Base-by-base conservation (phyloP, 495 filamentous ascomycete species). In the Penicillium manginii region DNA sequence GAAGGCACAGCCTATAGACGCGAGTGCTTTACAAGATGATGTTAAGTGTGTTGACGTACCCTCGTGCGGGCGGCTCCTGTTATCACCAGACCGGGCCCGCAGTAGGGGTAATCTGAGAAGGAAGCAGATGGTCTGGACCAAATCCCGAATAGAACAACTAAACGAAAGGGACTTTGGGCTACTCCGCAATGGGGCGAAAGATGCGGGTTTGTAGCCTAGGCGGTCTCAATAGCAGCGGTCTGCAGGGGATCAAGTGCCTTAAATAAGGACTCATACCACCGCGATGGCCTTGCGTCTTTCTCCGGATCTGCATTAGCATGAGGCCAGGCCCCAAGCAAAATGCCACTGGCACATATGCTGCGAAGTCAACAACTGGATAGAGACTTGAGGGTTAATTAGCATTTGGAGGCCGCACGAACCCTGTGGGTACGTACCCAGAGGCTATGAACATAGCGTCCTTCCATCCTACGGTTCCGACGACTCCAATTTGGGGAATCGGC, bases 401-500 rank as follows among this genome's bases (percentile, higher is more conserved):
- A 17, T 9, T 23, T 7, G 42, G 29, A 37, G n/a, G 32, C 50
- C 52, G 52, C 43, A 64, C 56, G 61, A 64, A 69, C 64, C 43
- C 32, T 60, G 66, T 67, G 64, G 66, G 37, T 59, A 66, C 52
- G n/a, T 19, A 43, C n/a, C 22, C 49, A 58, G 37, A 64, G 59
- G 61, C 59, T 60, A 64, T 69, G 56, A 48, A 49, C 46, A 69
- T 67, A 61, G 63, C 60, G 58, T 60, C 45, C 31, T 26, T 23
- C 21, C 45, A 14, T 47, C 9, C 10, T 43, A 43, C 45, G 45
- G 45, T 14, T n/a, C 45, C 45, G 0, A 11, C 19, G 45, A 47
- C 19, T 47, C 45, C 45, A 14, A 26, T 23, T 47, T 29, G 21
- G 26, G 9, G 45, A 43, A 17, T 43, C 15, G 15, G 40, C 40